Percentiles rank a stretch among this genome's conserved stretches.
phyloP scores from a whole-genome alignment of 1,284 basidiomycete species.

The Pseudozyma hubeiensis region DNA sequence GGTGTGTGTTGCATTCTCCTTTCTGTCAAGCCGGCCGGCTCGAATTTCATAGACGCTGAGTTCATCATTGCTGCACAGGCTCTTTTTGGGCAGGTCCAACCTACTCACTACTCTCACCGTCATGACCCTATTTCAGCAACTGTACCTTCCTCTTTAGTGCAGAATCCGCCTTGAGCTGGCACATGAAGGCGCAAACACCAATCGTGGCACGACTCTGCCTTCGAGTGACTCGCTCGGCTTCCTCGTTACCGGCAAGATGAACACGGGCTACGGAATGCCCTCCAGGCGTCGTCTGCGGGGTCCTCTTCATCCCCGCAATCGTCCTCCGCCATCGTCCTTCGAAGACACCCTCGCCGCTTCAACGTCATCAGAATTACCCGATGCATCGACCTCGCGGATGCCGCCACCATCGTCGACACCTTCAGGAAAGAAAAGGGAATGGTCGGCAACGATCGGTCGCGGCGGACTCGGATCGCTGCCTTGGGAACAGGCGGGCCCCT shows the following conservation, averaged over 20 bases:
- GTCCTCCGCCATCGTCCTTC: conserved; percentile 19
- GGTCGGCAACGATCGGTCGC: conserved; percentile 29
- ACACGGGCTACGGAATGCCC: conserved; percentile 43
- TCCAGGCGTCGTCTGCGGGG: conserved; percentile 32
- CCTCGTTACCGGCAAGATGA: conserved; percentile 17
- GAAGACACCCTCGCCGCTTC: conserved; percentile 3
- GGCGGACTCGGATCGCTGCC: conserved; percentile 25
- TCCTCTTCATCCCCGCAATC: conserved; percentile 37
- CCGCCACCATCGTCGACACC: conserved; percentile 20
- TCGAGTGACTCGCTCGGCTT: not conserved
- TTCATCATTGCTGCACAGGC: conserved; percentile 7
- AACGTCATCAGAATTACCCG: not conserved
- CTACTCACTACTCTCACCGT: too few relatives aligned
- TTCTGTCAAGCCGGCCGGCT: conserved; percentile 5
- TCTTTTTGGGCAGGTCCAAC: not conserved
- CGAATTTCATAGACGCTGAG: not conserved
- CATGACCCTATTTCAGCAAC: too few relatives aligned
- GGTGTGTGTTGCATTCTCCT: not conserved
- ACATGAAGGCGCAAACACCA: not conserved
- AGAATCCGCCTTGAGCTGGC: too few relatives aligned
- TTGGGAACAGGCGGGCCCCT: conserved; percentile 38
- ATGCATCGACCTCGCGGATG: conserved; percentile 8
- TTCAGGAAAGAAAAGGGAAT: conserved; percentile 34
- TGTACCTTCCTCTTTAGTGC: too few relatives aligned
- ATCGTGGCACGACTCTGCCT: not conserved